Conservation (phyloP, 1,139 yeast species). For the Geotrichum bryndzae region DNA sequence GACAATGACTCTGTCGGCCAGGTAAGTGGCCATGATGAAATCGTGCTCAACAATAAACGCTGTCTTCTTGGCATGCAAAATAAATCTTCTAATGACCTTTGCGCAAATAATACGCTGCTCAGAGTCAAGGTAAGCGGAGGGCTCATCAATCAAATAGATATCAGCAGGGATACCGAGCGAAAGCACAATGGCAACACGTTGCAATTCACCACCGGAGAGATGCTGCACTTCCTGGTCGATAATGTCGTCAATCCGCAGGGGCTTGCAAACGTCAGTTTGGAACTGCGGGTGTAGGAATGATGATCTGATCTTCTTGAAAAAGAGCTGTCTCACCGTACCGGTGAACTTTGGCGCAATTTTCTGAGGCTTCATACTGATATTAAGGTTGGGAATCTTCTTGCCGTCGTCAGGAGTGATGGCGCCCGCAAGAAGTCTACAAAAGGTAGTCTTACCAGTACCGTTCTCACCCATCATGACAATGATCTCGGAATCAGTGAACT, state of each 20-base stretch:
- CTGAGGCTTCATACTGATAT: constrained; percentile 97
- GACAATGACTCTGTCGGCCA: constrained; percentile 97
- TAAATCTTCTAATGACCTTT: constrained; percentile 93
- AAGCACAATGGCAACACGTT: constrained; percentile 95
- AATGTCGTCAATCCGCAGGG: constrained; percentile 85
- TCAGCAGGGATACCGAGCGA: constrained; percentile 94
- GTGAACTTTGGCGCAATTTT: constrained; percentile 97
- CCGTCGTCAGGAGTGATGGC: constrained; percentile 81
- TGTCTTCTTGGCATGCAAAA: constrained; percentile 92
- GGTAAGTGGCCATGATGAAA: constrained; percentile 98
- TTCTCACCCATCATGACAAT: constrained; percentile 99
- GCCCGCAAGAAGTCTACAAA: constrained; percentile 93
- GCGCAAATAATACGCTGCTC: constrained; percentile 99
- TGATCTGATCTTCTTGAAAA: constrained; percentile 92
- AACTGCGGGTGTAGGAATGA: constrained; percentile 94
- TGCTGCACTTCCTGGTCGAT: constrained; percentile 97
- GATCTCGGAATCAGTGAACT: constrained; percentile 92
- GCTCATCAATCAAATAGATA: constrained; percentile 94
- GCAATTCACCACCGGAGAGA: constrained; percentile 98
- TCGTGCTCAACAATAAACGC: constrained; percentile 99
- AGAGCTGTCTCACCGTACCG: constrained; percentile 96
- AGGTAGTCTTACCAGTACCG: constrained; percentile 98
- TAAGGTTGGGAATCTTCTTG: constrained; percentile 71
- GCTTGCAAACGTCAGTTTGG: constrained; percentile 96
- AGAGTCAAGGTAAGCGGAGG: constrained; percentile 96